Evolutionary conservation across 768 basidiomycete species (phyloP), one percentile per base, ranked within the genome.

Genomic region (Hortiboletus campestris): DNA sequence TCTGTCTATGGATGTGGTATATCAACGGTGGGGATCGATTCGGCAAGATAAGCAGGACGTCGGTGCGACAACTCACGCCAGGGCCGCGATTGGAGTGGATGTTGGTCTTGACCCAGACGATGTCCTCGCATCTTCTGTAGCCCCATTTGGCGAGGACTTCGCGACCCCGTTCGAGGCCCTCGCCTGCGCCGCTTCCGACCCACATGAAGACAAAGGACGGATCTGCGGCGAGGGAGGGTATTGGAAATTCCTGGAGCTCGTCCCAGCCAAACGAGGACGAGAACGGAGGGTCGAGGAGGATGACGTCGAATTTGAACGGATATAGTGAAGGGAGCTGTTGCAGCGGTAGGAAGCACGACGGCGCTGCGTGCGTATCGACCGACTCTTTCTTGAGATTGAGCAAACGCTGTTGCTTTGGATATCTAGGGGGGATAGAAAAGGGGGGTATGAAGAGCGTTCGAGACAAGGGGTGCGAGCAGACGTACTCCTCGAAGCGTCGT

Each of bases 51-150:
- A 17, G 43, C 1, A 28, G 28, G 31, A 22, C 13, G 20, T 49
- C 10, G 39, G 17, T 41, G 41, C 17, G 47, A 41, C 16, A 0
- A 76, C 85, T 64, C 67, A 89, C 88, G 53, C 89, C 90, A 50
- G 92, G 87, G 2, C 90, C 90, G 16, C 77, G 77, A 68, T 89
- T 89, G 22, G 75, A 79, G 20, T 73, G 78, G 56, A 80, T 80
- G 68, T 98, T 99, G 44, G 93, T 95, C 75, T 93, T 94, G 53
- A 97, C 88, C 95, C 94, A 98, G 6, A 97, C 91, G n/a, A 99
- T 91, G 67, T 99, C 97, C 65, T 99, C 97, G 64, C 94, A 97
- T 48, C 97, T 74, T 41, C 94, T 77, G 67, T 94, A 96, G 4
- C 96, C 97, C 95, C 96, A 99, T 71, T 84, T 89, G 2, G 87